Evolutionary conservation across 2,329 filamentous ascomycete genomes (phyloP).

Genomic region (Rachicladosporium sp.): DNA sequence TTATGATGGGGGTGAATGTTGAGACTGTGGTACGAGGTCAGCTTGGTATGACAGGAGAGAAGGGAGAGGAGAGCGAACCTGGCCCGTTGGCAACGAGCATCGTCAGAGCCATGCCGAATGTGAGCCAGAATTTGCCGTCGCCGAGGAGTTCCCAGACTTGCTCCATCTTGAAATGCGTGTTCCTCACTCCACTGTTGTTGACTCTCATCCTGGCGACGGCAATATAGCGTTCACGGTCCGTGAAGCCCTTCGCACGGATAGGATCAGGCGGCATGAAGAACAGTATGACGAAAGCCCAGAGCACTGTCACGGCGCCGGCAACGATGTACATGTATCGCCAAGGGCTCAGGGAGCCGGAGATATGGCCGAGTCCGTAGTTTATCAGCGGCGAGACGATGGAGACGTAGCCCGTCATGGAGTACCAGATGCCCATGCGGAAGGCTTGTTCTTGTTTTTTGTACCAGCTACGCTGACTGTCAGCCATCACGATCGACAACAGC

Average conservation of each 20-base stretch:
- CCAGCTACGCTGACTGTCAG: constrained; percentile 4
- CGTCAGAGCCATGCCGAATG: constrained; percentile 28
- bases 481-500: not conserved
- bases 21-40: constrained; percentile 19
- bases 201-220: constrained; percentile 16
- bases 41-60: no score
- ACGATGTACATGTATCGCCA: constrained; percentile 30
- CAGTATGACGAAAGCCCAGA: constrained; percentile 28
- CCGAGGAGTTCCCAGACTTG: constrained; percentile 28
- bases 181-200: constrained; percentile 24
- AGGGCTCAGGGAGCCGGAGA: constrained; percentile 27
- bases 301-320: constrained; percentile 29
- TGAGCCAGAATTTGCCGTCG: constrained; percentile 29
- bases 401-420: constrained; percentile 33
- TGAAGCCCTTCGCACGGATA: constrained; percentile 30
- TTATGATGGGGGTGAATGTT: constrained; percentile 35
- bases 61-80: not conserved
- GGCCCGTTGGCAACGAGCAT: constrained; percentile 35
- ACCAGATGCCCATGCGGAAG: constrained; percentile 17
- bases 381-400: constrained; percentile 35
- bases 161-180: constrained; percentile 33
- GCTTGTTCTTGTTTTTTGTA: constrained; percentile 20
- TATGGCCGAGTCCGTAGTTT: constrained; percentile 37
- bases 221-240: constrained; percentile 18
- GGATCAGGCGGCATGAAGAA: constrained; percentile 32